Conservation (phyloP, 106 monocot species). For the Dendrobium chrysotoxum region DNA sequence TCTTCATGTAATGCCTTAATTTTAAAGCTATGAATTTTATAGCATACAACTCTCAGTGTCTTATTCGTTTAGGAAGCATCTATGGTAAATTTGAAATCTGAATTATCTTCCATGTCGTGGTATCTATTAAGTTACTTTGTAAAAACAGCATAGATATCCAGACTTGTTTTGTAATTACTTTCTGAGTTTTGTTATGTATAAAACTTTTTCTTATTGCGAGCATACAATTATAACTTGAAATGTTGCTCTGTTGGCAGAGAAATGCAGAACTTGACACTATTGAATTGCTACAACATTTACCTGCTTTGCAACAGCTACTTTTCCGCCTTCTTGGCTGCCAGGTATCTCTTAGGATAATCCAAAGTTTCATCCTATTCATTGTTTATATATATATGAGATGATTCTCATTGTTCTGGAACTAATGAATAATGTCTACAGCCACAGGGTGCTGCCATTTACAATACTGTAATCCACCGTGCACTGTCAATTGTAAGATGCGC, state of each 20-base stretch:
- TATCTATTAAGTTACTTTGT: too few species aligned
- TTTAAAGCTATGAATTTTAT: too few species aligned
- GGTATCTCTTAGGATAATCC: conserved; percentile 14
- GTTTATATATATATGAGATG: neutral
- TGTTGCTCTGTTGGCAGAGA: conserved; percentile 18
- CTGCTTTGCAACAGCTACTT: conserved; percentile 64
- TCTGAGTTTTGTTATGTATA: too few species aligned
- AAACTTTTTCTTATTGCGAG: too few species aligned
- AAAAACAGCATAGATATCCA: too few species aligned
- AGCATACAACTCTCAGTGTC: too few species aligned
- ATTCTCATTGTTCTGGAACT: neutral
- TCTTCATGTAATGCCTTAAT: too few species aligned
- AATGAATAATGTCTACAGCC: conserved; percentile 34
- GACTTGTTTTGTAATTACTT: too few species aligned
- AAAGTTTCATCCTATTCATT: neutral
- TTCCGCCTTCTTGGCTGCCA: conserved; percentile 50
- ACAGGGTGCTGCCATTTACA: conserved; percentile 48
- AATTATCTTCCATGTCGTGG: too few species aligned
- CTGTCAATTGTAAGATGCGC: conserved; percentile 55
- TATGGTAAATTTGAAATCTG: too few species aligned
- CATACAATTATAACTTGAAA: too few species aligned
- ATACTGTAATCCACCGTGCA: conserved; percentile 52
- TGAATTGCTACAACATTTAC: conserved; percentile 60
- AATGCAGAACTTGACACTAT: conserved; percentile 39
- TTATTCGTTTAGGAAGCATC: too few species aligned